These are phyloP conservation scores for Leucocoprinus leucothites DNA, from an alignment of 768 basidiomycete species.

Conservation along the genomic window DNA sequence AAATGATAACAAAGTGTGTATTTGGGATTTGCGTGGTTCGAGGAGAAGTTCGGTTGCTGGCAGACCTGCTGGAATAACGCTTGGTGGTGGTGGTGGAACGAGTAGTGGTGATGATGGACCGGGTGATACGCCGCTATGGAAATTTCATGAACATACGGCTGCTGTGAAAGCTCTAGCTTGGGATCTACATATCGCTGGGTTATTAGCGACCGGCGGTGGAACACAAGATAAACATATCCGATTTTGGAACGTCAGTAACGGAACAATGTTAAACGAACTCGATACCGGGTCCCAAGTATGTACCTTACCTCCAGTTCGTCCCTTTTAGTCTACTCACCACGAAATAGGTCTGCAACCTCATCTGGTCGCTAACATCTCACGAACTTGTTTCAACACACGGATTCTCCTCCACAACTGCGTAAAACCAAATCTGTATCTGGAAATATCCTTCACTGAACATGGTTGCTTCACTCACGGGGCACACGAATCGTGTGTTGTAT, in stretches of 20 bases:
- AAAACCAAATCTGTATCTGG: constrained; percentile 97
- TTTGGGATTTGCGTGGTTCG: constrained; percentile 87
- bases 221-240: constrained; percentile 98
- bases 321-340: background rate
- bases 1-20: constrained; percentile 98
- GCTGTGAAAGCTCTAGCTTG: constrained; percentile 98
- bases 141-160: constrained; percentile 95
- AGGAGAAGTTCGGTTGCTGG: constrained; percentile 35
- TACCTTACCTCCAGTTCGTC: constrained; percentile 13
- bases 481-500: constrained; percentile 92
- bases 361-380: constrained; percentile 94
- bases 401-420: constrained; percentile 88
- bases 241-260: constrained; percentile 94
- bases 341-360: constrained; percentile 97
- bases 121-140: constrained; percentile 76
- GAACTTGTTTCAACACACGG: constrained; percentile 98
- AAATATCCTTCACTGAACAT: constrained; percentile 91
- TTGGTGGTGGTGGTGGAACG: constrained; percentile 20
- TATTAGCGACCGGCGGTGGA: constrained; percentile 93
- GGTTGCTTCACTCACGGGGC: constrained; percentile 92
- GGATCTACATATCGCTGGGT: constrained; percentile 91
- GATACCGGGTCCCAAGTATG: constrained; percentile 96
- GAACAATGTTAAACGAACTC: constrained; percentile 78
- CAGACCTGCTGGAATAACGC: constrained; percentile 19
- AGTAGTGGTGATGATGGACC: constrained; percentile 20